A percentile compares a stretch with the other conserved stretches of the same genome.
Evolutionary conservation across 106 monocot genomes (phyloP).

Genomic region (Hemerocallis citrina): DNA sequence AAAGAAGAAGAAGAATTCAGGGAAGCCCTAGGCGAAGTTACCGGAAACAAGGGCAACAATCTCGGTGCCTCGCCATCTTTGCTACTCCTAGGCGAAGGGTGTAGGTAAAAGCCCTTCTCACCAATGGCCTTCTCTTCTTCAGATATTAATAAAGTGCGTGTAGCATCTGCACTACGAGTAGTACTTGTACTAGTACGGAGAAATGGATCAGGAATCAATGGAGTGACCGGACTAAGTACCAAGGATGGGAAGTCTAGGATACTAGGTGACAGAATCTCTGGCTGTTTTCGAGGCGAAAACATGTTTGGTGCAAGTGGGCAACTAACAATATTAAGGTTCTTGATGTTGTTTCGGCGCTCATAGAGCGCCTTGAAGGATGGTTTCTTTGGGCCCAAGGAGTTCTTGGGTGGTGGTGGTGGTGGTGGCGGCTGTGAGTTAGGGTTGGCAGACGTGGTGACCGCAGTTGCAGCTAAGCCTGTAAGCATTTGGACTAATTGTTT

Average conservation of each 20-base stretch:
- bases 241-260: slow-evolving; percentile 36
- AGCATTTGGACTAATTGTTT: slow-evolving; percentile 64
- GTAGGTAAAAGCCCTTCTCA: slow-evolving; percentile 23
- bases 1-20: neutral
- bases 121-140: slow-evolving; percentile 42
- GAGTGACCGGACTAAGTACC: slow-evolving; percentile 44
- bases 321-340: slow-evolving; percentile 24
- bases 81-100: slow-evolving; percentile 21
- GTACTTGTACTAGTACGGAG: neutral
- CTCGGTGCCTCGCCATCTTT: slow-evolving; percentile 1
- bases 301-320: slow-evolving; percentile 4
- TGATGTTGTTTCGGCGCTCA: slow-evolving; percentile 30
- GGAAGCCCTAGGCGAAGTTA: slow-evolving; percentile 6
- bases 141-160: too few relatives aligned
- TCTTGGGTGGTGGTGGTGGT: neutral
- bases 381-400: slow-evolving; percentile 16
- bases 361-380: slow-evolving; percentile 46
- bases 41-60: slow-evolving; percentile 18
- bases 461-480: slow-evolving; percentile 45
- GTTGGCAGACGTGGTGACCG: neutral
- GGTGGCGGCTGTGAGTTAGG: neutral
- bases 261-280: slow-evolving; percentile 35
- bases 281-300: slow-evolving; percentile 8
- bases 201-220: slow-evolving; percentile 33
- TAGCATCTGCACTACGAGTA: neutral